These are phyloP conservation scores for Aspergillus biplanus DNA, from an alignment of 495 filamentous ascomycete genomes.

Conservation along the genomic window DNA sequence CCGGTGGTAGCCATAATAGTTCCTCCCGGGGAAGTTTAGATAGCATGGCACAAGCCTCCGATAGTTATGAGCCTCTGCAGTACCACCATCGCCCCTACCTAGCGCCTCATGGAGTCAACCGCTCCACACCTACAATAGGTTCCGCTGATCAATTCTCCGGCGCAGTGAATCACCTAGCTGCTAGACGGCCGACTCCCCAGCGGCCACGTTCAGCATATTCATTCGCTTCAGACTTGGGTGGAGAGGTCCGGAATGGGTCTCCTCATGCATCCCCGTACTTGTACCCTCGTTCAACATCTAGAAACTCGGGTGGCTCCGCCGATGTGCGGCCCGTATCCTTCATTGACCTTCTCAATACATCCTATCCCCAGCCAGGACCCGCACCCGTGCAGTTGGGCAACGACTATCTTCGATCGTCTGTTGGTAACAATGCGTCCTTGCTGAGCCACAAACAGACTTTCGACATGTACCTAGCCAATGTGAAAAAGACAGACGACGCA, in stretches of 20 bases:
- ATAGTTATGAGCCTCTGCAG: slow-evolving; percentile 50
- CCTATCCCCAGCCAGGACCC: slow-evolving; percentile 85
- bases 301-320: slow-evolving; percentile 66
- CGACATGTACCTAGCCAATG: slow-evolving; percentile 95
- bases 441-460: slow-evolving; percentile 89
- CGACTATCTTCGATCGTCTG: slow-evolving; percentile 69
- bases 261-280: slow-evolving; percentile 53
- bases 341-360: slow-evolving; percentile 82
- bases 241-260: slow-evolving; percentile 61
- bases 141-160: slow-evolving; percentile 28
- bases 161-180: slow-evolving; percentile 60
- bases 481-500: slow-evolving; percentile 93
- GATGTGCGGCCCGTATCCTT: slow-evolving; percentile 80
- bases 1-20: slow-evolving; percentile 32
- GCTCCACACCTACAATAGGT: slow-evolving; percentile 21
- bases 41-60: slow-evolving; percentile 37
- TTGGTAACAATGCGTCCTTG: slow-evolving; percentile 86
- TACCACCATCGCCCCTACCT: slow-evolving; percentile 55
- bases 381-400: slow-evolving; percentile 72
- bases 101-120: slow-evolving; percentile 17
- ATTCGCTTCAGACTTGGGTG: slow-evolving; percentile 62
- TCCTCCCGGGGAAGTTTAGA: slow-evolving; percentile 48
- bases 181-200: slow-evolving; percentile 51
- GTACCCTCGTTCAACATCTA: slow-evolving; percentile 59
- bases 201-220: slow-evolving; percentile 75